Base-by-base conservation (phyloP, 2,329 filamentous ascomycete species). In the Fulvia fulva region DNA sequence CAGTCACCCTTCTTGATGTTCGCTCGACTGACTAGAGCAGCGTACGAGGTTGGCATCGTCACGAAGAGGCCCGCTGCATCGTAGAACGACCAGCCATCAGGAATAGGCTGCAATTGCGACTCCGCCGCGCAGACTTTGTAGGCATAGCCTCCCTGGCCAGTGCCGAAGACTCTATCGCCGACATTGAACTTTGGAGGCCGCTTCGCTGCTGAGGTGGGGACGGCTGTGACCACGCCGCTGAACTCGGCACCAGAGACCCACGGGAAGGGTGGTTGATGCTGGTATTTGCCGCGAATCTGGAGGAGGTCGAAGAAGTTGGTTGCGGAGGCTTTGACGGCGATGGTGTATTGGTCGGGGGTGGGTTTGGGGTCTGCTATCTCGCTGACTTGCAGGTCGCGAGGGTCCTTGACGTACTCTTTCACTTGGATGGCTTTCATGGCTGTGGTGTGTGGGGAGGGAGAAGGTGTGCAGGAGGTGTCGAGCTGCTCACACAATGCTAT, bases 241-340 rank as follows among this genome's bases (percentile, higher is more conserved):
- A 97, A 97, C 73, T 97, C 93, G 70, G 84, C 84, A 60, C 93
- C 93, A 0, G 90, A 85, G 51, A 93, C 78, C 91, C 92, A 96
- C 30, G 92, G 92, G 51, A 97, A 86, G 0, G 88, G 85, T 0
- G 91, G 91, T 69, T 97, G 92, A 72, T 90, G 83, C 72, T 97
- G 93, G 77, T 97, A 97, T 83, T 95, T 96, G 57, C 93, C 93
- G 70, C 91, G 88, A 70, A 97, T 91, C 72, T 97, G 93, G 55
- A 97, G 85, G 58, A 96, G 88, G 74, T 97, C 93, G 79, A 97
- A 97, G 83, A 97, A 97, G 78, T 97, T 97, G 69, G 90, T 90
- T 21, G 91, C 93, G 0, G 89, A 83, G 49, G 93, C 90, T 75
- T 91, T 89, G 68, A 97, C 89, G 70, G 87, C 83, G 72, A 97